Percentiles rank a stretch among this genome's conserved stretches.
These are phyloP conservation scores for Cryphonectria naterciae DNA, from an alignment of 2,329 filamentous ascomycete species.

Conservation along the genomic window DNA sequence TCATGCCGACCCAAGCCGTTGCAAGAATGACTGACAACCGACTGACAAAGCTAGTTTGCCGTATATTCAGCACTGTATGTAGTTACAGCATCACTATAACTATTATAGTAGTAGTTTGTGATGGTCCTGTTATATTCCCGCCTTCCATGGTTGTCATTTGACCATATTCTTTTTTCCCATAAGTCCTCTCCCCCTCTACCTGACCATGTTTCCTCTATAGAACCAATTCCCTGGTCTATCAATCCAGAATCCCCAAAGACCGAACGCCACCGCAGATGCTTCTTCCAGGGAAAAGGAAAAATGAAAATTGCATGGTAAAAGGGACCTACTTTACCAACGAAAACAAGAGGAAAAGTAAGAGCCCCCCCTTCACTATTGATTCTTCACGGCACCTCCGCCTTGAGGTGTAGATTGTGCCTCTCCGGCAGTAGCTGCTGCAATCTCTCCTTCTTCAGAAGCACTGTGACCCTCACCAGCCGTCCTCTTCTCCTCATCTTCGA, in stretches of 20 bases:
- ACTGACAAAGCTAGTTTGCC: neutral
- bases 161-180: too few relatives aligned
- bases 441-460: neutral
- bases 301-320: neutral
- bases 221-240: neutral
- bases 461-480: neutral
- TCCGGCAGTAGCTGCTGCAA: neutral
- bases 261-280: neutral
- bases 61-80: too few relatives aligned
- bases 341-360: neutral
- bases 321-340: neutral
- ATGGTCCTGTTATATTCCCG: neutral
- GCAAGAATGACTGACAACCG: neutral
- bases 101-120: neutral
- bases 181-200: neutral
- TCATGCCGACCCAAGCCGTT: neutral
- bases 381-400: neutral
- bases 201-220: neutral
- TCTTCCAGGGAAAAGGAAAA: neutral
- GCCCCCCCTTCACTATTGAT: neutral
- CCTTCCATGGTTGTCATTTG: neutral
- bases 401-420: neutral
- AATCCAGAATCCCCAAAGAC: neutral
- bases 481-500: conserved; percentile 33
- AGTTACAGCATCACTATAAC: neutral